Evolutionary conservation across 106 monocot species (phyloP).

Genomic region (Acanthochlamys bracteata): DNA sequence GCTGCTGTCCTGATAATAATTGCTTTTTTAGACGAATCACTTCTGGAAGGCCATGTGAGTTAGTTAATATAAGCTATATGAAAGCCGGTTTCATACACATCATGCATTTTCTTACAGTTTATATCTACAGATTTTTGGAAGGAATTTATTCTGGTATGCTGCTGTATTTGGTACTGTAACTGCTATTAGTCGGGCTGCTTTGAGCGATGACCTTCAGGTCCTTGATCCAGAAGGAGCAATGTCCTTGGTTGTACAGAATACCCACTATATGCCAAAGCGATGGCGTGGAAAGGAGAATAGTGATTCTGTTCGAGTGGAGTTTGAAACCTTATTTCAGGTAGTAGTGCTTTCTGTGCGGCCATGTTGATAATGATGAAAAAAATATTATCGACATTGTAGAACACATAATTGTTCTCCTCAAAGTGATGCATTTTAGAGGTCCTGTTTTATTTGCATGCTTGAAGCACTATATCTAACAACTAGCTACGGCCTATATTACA

Average conservation of each 20-base stretch:
- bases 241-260: constrained; percentile 77
- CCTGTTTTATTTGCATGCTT: no score
- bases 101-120: not conserved
- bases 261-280: constrained; percentile 91
- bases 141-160: constrained; percentile 93
- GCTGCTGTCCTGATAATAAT: constrained; percentile 89
- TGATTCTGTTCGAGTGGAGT: constrained; percentile 68
- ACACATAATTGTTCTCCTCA: no score
- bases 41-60: constrained; percentile 96
- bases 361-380: no score
- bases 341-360: no score
- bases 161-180: constrained; percentile 89
- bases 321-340: constrained; percentile 97
- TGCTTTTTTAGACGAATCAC: constrained; percentile 84
- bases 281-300: constrained; percentile 90
- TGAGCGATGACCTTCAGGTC: constrained; percentile 81
- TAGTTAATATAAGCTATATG: not conserved
- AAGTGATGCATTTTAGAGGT: no score
- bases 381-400: no score
- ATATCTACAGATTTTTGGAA: constrained; percentile 91
- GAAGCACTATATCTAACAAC: no score
- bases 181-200: constrained; percentile 69
- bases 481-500: no score
- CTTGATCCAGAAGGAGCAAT: constrained; percentile 80
- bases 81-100: not conserved